Conservation (phyloP, 2,329 filamentous ascomycete genomes). For the Coniochaeta sp. region DNA sequence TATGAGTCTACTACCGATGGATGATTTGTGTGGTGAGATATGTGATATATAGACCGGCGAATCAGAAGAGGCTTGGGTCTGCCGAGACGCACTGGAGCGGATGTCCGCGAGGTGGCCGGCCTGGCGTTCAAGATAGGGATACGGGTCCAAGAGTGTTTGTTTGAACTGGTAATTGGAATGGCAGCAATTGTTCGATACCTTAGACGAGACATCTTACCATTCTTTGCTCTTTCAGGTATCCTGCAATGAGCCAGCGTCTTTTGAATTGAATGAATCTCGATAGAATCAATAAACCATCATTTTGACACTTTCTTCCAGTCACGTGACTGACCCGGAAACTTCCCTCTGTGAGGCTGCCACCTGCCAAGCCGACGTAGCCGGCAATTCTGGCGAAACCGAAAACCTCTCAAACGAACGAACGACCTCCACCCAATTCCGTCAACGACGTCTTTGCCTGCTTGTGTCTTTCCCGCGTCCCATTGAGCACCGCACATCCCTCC, state of each 20-base stretch:
- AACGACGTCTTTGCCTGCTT: constrained; percentile 17
- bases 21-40: background rate
- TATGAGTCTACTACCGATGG: background rate
- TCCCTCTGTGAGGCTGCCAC: background rate
- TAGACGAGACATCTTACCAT: too few species aligned
- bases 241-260: too few species aligned
- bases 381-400: constrained; percentile 27
- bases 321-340: background rate
- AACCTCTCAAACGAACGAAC: constrained; percentile 29
- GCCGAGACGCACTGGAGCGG: background rate
- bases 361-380: constrained; percentile 3
- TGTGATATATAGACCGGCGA: background rate
- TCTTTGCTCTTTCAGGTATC: too few species aligned
- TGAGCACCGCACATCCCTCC: constrained; percentile 37
- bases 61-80: background rate
- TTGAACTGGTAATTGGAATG: background rate
- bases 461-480: constrained; percentile 28
- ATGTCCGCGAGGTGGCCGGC: background rate
- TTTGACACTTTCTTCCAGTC: background rate
- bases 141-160: background rate
- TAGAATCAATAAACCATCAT: too few species aligned
- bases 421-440: constrained; percentile 17
- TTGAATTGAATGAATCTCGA: too few species aligned
- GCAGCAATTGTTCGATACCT: too few species aligned
- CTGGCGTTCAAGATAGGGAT: background rate